Evolutionary conservation across 2,329 filamentous ascomycete species (phyloP), one percentile per base, ranked within the genome.

Genomic region (Plenodomus lindquistii): DNA sequence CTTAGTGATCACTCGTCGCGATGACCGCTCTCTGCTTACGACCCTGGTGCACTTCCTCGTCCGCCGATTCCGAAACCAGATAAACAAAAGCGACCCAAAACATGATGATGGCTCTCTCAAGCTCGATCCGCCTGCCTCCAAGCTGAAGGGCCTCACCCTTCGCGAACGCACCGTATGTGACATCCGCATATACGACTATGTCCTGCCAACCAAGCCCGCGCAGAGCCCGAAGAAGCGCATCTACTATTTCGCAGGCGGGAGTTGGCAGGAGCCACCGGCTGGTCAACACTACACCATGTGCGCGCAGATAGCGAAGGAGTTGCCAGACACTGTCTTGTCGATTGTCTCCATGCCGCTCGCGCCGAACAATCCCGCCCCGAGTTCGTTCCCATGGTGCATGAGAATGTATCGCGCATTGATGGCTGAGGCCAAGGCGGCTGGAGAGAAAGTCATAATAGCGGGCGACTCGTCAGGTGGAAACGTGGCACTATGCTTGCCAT

Each of bases 401-500:
- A 71, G 59, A 29, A 70, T 80, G 10, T 81, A 83, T 50, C 64
- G 66, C 0, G 59, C 60, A 0, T 49, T 81, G 0, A 55, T 84
- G 52, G 38, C 55, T 1, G 58, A 73, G n/a, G 73, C 78, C 0
- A 57, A 67, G 0, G 56, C 63, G 0, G 66, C 65, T 0, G 66
- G 66, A 2, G 76, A 82, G 44, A 70, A 62, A 1, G 70, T 83
- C 0, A 73, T 79, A 1, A 69, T 84, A 1, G 77, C 75, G 0
- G 82, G 82, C 1, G 82, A 85, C 45, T 81, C 79, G 0, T 78
- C 81, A 0, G 82, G 82, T 0, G 81, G 76, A 0, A 85, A 84
- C 49, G 70, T 84, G 3, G 73, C 76, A 0, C 65, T 83, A 0
- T 63, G 63, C 0, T 64, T 80, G 31, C 60, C 71, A 0, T 48